A percentile compares a stretch with the other conserved stretches of the same genome.
Conservation (phyloP, 1,284 basidiomycete genomes). For the Moesziomyces parantarcticus region DNA sequence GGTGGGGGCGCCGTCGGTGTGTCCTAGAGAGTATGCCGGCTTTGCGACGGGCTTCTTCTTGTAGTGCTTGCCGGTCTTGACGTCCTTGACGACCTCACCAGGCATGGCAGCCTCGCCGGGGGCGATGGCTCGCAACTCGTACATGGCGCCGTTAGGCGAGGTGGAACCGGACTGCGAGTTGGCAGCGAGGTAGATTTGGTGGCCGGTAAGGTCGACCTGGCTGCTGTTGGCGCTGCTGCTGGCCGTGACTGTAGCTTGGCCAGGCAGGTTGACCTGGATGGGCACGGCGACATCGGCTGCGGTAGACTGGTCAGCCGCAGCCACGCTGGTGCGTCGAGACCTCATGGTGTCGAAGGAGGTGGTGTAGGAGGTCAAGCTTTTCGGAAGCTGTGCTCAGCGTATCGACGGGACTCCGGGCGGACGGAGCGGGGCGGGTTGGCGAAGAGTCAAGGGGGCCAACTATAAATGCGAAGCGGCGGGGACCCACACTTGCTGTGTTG, state of each 20-base stretch:
- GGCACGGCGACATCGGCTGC: slow-evolving; percentile 42
- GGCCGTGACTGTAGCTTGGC: slow-evolving; percentile 13
- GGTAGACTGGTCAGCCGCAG: slow-evolving; percentile 1
- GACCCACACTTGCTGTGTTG: no score
- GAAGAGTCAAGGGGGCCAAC: no score
- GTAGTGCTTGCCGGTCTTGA: slow-evolving; percentile 55
- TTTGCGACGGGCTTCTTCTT: slow-evolving; percentile 36
- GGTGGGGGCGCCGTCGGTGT: slow-evolving; percentile 38
- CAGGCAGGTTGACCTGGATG: slow-evolving; percentile 29
- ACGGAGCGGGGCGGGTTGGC: no score
- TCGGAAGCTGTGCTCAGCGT: background rate
- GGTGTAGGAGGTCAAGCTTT: background rate
- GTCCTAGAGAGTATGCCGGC: slow-evolving; percentile 41
- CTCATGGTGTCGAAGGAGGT: slow-evolving; percentile 7
- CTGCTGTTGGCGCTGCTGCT: slow-evolving; percentile 31
- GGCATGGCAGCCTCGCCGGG: slow-evolving; percentile 18
- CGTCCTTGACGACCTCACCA: slow-evolving; percentile 47
- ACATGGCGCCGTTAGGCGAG: slow-evolving; percentile 12
- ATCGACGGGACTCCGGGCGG: no score
- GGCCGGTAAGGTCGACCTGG: slow-evolving; percentile 36
- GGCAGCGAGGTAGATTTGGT: slow-evolving; percentile 35
- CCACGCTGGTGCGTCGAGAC: slow-evolving; percentile 29
- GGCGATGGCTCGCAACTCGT: slow-evolving; percentile 30
- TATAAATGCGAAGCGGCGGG: no score
- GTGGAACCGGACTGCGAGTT: slow-evolving; percentile 1